Conservation (phyloP, 176 grass and related monocot species). For the Chrysopogon serrulatus region DNA sequence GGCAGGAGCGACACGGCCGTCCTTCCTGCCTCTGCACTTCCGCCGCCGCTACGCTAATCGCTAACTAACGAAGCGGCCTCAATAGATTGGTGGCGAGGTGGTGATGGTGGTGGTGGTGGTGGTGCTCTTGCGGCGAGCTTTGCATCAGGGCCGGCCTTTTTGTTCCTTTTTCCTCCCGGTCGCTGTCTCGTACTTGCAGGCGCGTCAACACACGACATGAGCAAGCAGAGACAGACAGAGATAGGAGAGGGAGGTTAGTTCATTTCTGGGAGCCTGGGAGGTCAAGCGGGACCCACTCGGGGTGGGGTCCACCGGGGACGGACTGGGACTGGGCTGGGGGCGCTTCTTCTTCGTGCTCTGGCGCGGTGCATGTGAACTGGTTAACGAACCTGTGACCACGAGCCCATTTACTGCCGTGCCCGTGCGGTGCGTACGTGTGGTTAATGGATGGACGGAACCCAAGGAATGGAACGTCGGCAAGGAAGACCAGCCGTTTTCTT, state of each 20-base stretch:
- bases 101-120: not conserved
- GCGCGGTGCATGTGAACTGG: conserved; percentile 28
- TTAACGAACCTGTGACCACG: conserved; percentile 24
- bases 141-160: not conserved
- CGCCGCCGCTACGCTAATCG: not conserved
- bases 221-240: not conserved
- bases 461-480: no score
- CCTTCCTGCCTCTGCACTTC: not conserved
- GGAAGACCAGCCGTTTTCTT: no score
- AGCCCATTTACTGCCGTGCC: conserved; percentile 7
- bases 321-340: not conserved
- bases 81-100: not conserved
- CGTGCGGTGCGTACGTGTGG: not conserved
- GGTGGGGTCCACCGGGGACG: not conserved
- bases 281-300: not conserved
- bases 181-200: conserved; percentile 22
- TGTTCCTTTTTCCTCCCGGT: conserved; percentile 4
- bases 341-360: not conserved
- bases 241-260: not conserved
- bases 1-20: conserved; percentile 13
- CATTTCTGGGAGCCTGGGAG: not conserved
- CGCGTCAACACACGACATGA: not conserved
- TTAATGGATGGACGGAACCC: not conserved
- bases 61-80: not conserved
- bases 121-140: not conserved